These are phyloP conservation scores for Globisporangium spiculum DNA, from an alignment of 352 stramenopile species.

Conservation along the genomic window DNA sequence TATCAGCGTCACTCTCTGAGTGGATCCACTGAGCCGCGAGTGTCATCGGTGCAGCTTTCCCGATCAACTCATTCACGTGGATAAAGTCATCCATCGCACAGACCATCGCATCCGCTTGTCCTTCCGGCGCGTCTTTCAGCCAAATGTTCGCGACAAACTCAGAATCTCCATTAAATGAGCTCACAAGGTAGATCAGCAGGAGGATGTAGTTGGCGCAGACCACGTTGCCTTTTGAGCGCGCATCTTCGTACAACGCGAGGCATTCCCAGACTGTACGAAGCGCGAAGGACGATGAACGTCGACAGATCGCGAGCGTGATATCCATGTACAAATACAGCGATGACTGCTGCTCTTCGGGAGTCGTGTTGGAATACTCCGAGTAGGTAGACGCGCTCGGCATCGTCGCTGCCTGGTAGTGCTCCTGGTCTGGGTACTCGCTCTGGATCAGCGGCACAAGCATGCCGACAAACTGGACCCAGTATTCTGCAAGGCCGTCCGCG, in stretches of 20 bases:
- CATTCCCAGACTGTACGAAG: slow-evolving; percentile 39
- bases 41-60: slow-evolving; percentile 18
- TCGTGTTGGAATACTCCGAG: slow-evolving; percentile 5
- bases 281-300: slow-evolving; percentile 25
- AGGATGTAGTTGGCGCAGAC: slow-evolving; percentile 28
- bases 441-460: slow-evolving; percentile 27
- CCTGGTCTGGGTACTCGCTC: slow-evolving; percentile 24
- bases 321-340: slow-evolving; percentile 32
- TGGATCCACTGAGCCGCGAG: slow-evolving; percentile 27
- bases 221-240: slow-evolving; percentile 12
- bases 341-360: slow-evolving; percentile 21
- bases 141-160: slow-evolving; percentile 21
- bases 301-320: slow-evolving; percentile 31
- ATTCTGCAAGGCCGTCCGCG: slow-evolving; percentile 18
- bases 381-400: slow-evolving; percentile 21
- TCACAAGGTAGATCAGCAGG: slow-evolving; percentile 32
- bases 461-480: slow-evolving; percentile 33
- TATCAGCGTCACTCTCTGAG: slow-evolving; percentile 16
- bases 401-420: slow-evolving; percentile 30
- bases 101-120: slow-evolving; percentile 21
- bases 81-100: slow-evolving; percentile 28
- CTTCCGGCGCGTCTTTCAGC: slow-evolving; percentile 21
- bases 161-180: slow-evolving; percentile 30
- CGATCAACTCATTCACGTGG: slow-evolving; percentile 9
- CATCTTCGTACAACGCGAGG: slow-evolving; percentile 30